Evolutionary conservation across 495 filamentous ascomycete species (phyloP), one percentile per base, ranked within the genome.

Genomic region (Aspergillus sclerotiicarbonarius): DNA sequence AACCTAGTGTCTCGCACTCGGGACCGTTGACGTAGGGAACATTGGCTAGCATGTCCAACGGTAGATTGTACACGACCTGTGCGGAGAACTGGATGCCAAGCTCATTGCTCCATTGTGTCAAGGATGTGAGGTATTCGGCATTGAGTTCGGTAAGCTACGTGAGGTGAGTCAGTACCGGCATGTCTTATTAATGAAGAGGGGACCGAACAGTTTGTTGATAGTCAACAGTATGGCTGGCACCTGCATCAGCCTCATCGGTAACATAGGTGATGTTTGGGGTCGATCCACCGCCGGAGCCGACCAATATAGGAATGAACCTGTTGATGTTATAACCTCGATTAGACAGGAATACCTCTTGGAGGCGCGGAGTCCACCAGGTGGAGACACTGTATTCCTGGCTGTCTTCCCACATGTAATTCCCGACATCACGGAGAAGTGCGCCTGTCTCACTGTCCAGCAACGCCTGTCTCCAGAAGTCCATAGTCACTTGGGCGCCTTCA

Each of bases 361-460:
- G 54, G 25, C 46, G 53, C 10, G 59, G 50, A 19, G 61, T 62
- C 58, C 61, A 69, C 13, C 43, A 67, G n/a, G 53, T 60, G 46
- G 59, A 61, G 29, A 52, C 46, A 21, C 19, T 37, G 46, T 63
- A 44, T 47, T 69, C 67, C 18, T 57, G 30, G 50, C 60, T 64
- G 45, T 71, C 67, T 49, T 71, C 68, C 68, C 68, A 71, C 13
- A 46, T 53, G 21, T 71, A 71, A 35, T 69, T 66, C 2, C 71
- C 71, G 15, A 72, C 71, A 41, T 70, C 56, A 15, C 48, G n/a
- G 9, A 74, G 29, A 2, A 71, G 63, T 29, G 64, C 58, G 16
- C 55, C 32, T 15, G 58, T 65, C 19, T 57, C 67, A 30, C 67
- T 60, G 18, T 49, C 48, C 8, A 74, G 58, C 20, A 72, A 54